phyloP scores from a whole-genome alignment of 2,329 filamentous ascomycete genomes.

The Blastomyces percursus region DNA sequence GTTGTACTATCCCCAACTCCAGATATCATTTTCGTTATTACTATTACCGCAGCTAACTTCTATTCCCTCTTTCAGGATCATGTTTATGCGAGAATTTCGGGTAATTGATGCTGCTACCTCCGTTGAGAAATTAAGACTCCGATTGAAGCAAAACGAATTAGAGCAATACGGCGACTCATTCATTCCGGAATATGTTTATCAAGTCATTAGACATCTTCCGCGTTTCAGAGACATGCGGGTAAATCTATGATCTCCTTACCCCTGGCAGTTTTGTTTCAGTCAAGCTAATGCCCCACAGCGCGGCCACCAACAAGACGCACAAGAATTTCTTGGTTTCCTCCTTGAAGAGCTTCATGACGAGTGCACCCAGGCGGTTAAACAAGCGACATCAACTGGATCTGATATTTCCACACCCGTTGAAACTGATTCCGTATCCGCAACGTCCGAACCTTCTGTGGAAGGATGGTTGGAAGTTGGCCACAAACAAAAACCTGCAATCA shows the following conservation, averaged over 20 bases:
- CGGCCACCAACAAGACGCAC: slow-evolving; percentile 93
- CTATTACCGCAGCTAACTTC: slow-evolving; percentile 4
- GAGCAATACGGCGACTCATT: slow-evolving; percentile 87
- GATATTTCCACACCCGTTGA: slow-evolving; percentile 36
- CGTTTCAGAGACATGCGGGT: slow-evolving; percentile 88
- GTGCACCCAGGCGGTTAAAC: slow-evolving; percentile 64
- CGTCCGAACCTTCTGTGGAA: slow-evolving; percentile 38
- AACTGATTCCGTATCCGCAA: slow-evolving; percentile 29
- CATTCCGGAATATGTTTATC: slow-evolving; percentile 88
- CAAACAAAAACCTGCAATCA: slow-evolving; percentile 78
- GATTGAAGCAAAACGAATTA: slow-evolving; percentile 69
- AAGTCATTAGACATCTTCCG: slow-evolving; percentile 74
- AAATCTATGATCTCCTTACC: slow-evolving; percentile 27
- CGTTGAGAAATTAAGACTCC: slow-evolving; percentile 59
- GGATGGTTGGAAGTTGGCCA: slow-evolving; percentile 94
- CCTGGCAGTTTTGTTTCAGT: background rate
- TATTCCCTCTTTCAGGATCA: slow-evolving; percentile 50
- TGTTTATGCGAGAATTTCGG: slow-evolving; percentile 90
- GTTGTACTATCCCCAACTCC: slow-evolving; percentile 19
- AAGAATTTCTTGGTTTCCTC: slow-evolving; percentile 90
- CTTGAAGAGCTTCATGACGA: slow-evolving; percentile 90
- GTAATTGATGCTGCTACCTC: slow-evolving; percentile 69
- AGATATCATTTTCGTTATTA: background rate
- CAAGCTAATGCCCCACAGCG: slow-evolving; percentile 43
- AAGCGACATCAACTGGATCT: slow-evolving; percentile 33